Evolutionary conservation across 2,329 filamentous ascomycete genomes (phyloP).

Genomic region (Colletotrichum horii): DNA sequence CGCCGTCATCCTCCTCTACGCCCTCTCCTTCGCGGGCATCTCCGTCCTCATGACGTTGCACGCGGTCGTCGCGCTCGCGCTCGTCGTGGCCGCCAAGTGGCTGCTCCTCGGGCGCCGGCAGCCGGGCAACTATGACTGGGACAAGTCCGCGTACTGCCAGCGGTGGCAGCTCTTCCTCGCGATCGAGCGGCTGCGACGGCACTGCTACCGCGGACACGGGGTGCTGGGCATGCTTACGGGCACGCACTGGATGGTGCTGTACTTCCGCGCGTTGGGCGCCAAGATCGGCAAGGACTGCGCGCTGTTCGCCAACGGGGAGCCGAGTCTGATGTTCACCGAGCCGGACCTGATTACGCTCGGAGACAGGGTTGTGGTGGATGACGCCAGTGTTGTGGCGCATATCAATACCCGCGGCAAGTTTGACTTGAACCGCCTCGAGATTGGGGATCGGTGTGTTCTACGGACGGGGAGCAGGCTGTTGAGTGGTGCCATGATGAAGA

Average conservation of each 20-base stretch:
- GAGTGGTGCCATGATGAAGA: slow-evolving; percentile 57
- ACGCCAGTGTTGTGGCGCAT: slow-evolving; percentile 60
- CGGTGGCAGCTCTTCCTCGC: slow-evolving; percentile 61
- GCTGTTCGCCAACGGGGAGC: slow-evolving; percentile 57
- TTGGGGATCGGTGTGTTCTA: slow-evolving; percentile 57
- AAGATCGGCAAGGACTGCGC: slow-evolving; percentile 60
- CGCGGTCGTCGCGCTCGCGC: slow-evolving; percentile 44
- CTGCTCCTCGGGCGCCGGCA: slow-evolving; percentile 52
- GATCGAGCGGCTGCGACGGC: slow-evolving; percentile 54
- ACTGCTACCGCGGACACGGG: slow-evolving; percentile 55
- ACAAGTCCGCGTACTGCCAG: slow-evolving; percentile 61
- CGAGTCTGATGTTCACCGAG: slow-evolving; percentile 61
- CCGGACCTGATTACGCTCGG: slow-evolving; percentile 60
- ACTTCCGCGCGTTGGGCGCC: slow-evolving; percentile 59
- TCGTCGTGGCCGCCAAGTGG: slow-evolving; percentile 57
- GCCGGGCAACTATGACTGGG: slow-evolving; percentile 63
- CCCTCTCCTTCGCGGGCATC: slow-evolving; percentile 43
- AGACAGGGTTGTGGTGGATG: slow-evolving; percentile 58
- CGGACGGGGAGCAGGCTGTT: slow-evolving; percentile 57
- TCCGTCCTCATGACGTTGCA: slow-evolving; percentile 47
- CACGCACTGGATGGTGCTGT: slow-evolving; percentile 55
- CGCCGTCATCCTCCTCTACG: slow-evolving; percentile 42
- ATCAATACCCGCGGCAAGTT: slow-evolving; percentile 63
- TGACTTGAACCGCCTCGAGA: slow-evolving; percentile 54
- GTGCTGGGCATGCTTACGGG: slow-evolving; percentile 59